Base-by-base conservation (phyloP, 2,329 filamentous ascomycete genomes). In the Nannizziopsis barbatae region DNA sequence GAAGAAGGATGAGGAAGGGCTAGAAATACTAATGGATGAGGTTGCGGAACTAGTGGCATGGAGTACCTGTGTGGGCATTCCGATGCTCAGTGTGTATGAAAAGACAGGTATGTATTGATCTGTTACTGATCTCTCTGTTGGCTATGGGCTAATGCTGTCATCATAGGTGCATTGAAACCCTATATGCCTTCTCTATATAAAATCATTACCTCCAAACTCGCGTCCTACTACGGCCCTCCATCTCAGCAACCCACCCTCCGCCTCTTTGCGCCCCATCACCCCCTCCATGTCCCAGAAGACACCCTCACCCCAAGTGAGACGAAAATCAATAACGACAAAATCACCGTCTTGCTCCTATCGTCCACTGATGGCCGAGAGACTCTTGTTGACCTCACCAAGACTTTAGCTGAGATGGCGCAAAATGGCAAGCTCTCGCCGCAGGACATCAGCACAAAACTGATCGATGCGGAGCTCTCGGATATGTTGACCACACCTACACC, bases 361-460 rank as follows among this genome's bases (percentile, higher is more conserved):
- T 79, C 81, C 33, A 84, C 90, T 49, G 92, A 98, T 58, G 90
- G 92, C 42, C 80, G 90, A 47, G 87, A 94, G 60, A 95, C 90
- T 3, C 79, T 98, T 53, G 89, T 98, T 36, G 92, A 98, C 65
- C 76, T 98, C 40, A 98, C 92, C 37, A 87, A 89, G 61, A 96
- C 93, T 1, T 74, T 98, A 17, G 80, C 90, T 5, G 86, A 95
- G 62, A 96, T 98, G 92, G 85, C 87, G 5, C 92, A 96, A 65
- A 81, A 83, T 57, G 81, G 81, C 50, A 95, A 95, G 67, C 75
- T 98, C 11, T 78, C 79, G 1, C 77, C 86, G 0, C 74, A 79
- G 30, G 89, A 98, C 62, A 89, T 98, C 60, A 88, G 81, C 49
- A 75, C 77, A 44, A 86, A 95, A 53, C 71, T 98, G 44, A 81